Evolutionary conservation across 495 filamentous ascomycete species (phyloP), one percentile per base, ranked within the genome.

Genomic region (Melanomma pulvis-pyrius): DNA sequence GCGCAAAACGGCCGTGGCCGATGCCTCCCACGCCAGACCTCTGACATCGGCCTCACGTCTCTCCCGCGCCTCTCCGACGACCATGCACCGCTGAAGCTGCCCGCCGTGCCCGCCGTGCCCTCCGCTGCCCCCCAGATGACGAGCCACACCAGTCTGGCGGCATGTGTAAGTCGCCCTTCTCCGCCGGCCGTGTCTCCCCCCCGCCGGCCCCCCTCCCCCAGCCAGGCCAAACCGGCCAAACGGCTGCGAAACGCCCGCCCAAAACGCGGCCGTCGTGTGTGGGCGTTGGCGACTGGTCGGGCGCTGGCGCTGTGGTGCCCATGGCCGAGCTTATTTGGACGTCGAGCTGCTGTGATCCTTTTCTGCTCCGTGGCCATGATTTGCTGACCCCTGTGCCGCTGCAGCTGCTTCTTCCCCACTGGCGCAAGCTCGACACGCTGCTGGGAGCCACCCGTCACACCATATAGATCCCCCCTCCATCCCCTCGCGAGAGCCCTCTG

Each of bases 401-500:
- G 61, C 59, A 60, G 62, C 68, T 69, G 68, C 71, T 68, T 55
- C 68, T 36, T 52, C 71, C 51, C 67, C 60, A 58, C 70, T 59
- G 49, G 29, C 67, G 63, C 70, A 69, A 54, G 56, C 66, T 49
- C 66, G 70, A 58, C 60, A 49, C 34, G 57, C 61, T 54, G 57
- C 61, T 54, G 63, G 67, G 51, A 71, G 39, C 30, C 61, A 51
- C 66, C 39, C 39, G 39, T 70, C 70, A 65, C 69, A 74, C 69
- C 61, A 72, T 66, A 41, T 55, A 60, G 65, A 63, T 25, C 49
- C 44, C 70, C 65, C 68, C 29, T 67, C 69, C n/a, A 58, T 53
- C 50, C 73, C 67, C 32, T 70, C 73, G 17, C 74, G 72, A 56
- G 74, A 76, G 24, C 64, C 65, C 12, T 74, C 72, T 8, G 60